Evolutionary conservation across 306 rosid genomes (phyloP).

Genomic region (Hippophae gyantsensis): DNA sequence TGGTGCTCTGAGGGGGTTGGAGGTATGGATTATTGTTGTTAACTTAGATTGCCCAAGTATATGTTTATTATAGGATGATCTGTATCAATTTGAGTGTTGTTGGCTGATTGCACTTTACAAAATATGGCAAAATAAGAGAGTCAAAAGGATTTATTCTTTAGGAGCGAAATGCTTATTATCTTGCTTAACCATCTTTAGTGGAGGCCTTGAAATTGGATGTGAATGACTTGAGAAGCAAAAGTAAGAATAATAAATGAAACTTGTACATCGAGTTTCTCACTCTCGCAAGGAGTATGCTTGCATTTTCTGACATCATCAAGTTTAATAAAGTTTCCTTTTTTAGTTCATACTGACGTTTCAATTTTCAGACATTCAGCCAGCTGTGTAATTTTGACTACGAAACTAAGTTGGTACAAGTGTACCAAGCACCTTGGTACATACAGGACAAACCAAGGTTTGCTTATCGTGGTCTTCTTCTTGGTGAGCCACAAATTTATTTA

Average conservation of each 20-base stretch:
- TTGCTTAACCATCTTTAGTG: not conserved
- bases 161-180: too few relatives aligned
- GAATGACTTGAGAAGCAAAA: not conserved
- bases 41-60: not conserved
- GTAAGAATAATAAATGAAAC: slow-evolving; percentile 1
- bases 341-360: slow-evolving; percentile 17
- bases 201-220: not conserved
- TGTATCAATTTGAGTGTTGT: not conserved
- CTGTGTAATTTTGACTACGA: slow-evolving; percentile 70
- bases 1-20: slow-evolving; percentile 53
- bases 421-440: slow-evolving; percentile 83
- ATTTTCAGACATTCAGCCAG: slow-evolving; percentile 89
- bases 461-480: slow-evolving; percentile 84
- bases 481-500: slow-evolving; percentile 32
- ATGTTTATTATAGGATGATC: not conserved
- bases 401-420: slow-evolving; percentile 58
- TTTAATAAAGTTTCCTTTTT: slow-evolving; percentile 1
- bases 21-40: slow-evolving; percentile 28
- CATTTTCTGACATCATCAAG: too few relatives aligned
- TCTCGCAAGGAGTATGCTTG: not conserved
- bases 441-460: slow-evolving; percentile 78
- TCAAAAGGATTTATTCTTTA: too few relatives aligned
- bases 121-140: too few relatives aligned
- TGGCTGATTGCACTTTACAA: not conserved
- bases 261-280: not conserved